Conservation (phyloP, 2,329 filamentous ascomycete genomes). For the Boeremia exigua region DNA sequence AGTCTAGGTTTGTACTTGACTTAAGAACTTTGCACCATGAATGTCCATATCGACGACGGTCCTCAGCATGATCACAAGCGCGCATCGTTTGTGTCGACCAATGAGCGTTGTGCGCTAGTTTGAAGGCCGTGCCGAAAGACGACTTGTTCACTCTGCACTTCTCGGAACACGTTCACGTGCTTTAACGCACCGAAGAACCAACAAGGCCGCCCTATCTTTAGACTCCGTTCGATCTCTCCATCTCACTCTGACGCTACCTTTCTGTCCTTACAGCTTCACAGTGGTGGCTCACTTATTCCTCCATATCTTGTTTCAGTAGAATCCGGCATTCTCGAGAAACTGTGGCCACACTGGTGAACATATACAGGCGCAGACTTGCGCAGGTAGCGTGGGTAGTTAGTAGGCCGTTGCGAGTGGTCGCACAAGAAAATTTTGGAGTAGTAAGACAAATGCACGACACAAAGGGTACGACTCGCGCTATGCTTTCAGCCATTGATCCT, state of each 20-base stretch:
- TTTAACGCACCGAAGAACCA: not conserved
- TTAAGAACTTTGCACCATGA: no score
- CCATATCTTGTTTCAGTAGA: not conserved
- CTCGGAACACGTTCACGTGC: not conserved
- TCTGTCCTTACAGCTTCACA: not conserved
- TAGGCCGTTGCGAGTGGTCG: not conserved
- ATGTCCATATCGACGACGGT: not conserved
- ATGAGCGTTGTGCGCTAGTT: slow-evolving; percentile 10
- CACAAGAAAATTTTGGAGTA: not conserved
- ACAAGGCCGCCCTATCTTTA: not conserved
- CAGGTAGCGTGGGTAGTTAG: not conserved
- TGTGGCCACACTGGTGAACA: not conserved
- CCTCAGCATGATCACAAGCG: not conserved
- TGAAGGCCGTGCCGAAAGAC: not conserved
- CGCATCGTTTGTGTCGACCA: not conserved
- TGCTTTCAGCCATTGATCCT: not conserved
- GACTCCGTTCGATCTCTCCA: not conserved
- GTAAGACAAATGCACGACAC: not conserved
- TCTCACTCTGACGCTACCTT: not conserved
- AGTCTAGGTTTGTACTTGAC: not conserved
- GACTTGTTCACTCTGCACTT: not conserved
- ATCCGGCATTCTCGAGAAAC: not conserved
- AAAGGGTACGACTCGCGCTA: slow-evolving; percentile 1
- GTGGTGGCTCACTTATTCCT: no score
- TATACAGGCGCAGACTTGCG: not conserved